Evolutionary conservation across 148 eudicot genomes (phyloP).

Genomic region (Rhododendron henanense): DNA sequence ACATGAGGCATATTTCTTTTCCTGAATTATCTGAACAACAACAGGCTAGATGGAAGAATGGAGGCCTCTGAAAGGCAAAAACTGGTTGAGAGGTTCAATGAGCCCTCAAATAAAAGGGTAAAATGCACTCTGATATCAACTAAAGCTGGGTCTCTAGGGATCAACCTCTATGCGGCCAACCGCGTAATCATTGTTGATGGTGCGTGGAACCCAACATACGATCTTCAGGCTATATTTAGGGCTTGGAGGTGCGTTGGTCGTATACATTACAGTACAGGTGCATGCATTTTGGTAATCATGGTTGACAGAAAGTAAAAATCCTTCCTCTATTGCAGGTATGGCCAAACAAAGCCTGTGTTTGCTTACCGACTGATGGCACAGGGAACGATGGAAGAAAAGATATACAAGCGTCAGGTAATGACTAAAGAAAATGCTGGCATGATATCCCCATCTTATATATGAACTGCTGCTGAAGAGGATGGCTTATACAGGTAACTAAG

Average conservation of each 20-base stretch:
- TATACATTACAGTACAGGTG: neutral
- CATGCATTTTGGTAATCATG: neutral
- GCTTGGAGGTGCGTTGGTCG: slow-evolving; percentile 71
- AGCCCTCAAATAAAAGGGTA: slow-evolving; percentile 71
- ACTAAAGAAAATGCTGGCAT: neutral
- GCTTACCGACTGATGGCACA: slow-evolving; percentile 95
- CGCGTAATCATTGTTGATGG: slow-evolving; percentile 96
- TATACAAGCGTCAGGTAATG: slow-evolving; percentile 97
- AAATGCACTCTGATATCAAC: slow-evolving; percentile 93
- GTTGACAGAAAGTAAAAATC: neutral
- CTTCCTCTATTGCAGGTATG: slow-evolving; percentile 56
- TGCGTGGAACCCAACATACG: slow-evolving; percentile 96
- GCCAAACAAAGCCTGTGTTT: slow-evolving; percentile 93
- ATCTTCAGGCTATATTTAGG: slow-evolving; percentile 96
- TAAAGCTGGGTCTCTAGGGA: slow-evolving; percentile 92
- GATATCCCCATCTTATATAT: neutral
- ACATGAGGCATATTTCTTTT: neutral
- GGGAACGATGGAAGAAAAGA: slow-evolving; percentile 94
- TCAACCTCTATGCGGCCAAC: slow-evolving; percentile 94
- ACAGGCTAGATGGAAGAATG: slow-evolving; percentile 92
- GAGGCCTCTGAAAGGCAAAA: slow-evolving; percentile 81
- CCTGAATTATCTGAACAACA: slow-evolving; percentile 13
- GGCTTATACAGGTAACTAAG: slow-evolving; percentile 67
- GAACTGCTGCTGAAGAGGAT: slow-evolving; percentile 11
- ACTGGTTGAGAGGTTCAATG: slow-evolving; percentile 83